phyloP scores from a whole-genome alignment of 257 asterid genomes.

The Gentiana macrophylla region DNA sequence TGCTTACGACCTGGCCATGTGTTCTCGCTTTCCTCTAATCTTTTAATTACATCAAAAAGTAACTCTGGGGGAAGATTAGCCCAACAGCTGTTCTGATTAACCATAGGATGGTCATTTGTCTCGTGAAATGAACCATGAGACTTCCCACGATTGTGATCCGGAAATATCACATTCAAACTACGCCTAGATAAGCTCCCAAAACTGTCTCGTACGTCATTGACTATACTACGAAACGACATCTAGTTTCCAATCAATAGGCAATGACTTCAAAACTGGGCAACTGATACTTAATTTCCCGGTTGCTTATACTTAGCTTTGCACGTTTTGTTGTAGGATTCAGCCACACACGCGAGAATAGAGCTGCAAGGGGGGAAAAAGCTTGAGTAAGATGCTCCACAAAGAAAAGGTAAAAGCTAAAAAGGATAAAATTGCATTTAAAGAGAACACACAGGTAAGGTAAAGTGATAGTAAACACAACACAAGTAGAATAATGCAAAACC shows the following conservation, averaged over 20 bases:
- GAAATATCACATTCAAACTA: constrained; percentile 58
- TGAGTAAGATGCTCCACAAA: neutral
- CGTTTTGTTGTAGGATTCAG: constrained; percentile 14
- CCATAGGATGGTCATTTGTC: constrained; percentile 43
- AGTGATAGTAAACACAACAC: constrained; percentile 9
- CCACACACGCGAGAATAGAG: constrained; percentile 17
- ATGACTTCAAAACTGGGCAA: constrained; percentile 3
- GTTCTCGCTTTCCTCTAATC: constrained; percentile 92
- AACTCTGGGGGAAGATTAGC: constrained; percentile 93
- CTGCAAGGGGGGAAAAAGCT: constrained; percentile 17
- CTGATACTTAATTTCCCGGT: neutral
- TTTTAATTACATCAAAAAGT: constrained; percentile 64
- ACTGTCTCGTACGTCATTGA: constrained; percentile 76
- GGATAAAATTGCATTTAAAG: constrained; percentile 26
- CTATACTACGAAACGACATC: constrained; percentile 94
- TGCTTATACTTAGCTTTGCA: constrained; percentile 1
- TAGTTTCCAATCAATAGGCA: constrained; percentile 14
- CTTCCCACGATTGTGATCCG: constrained; percentile 65
- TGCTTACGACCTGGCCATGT: constrained; percentile 87
- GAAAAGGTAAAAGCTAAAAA: constrained; percentile 19
- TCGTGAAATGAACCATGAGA: constrained; percentile 67
- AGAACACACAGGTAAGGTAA: constrained; percentile 17
- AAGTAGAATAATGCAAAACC: constrained; percentile 35
- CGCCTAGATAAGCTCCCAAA: constrained; percentile 84
- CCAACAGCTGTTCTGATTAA: constrained; percentile 70